phyloP scores from a whole-genome alignment of 192 early-diverging fungal species.

The Anaeromyces robustus region DNA sequence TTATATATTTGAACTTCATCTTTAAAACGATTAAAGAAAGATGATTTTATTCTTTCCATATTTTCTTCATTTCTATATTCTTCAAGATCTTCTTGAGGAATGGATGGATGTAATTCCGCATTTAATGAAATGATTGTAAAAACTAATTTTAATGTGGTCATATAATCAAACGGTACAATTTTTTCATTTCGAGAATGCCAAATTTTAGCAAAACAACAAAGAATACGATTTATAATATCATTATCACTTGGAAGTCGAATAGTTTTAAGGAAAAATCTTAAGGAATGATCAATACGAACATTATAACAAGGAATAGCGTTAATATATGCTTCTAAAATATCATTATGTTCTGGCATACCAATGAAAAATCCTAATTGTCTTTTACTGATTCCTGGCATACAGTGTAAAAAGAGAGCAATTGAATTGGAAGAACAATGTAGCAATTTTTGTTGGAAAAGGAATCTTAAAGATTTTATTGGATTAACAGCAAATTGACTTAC shows the following conservation, averaged over 20 bases:
- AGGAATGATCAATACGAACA: conserved; percentile 34
- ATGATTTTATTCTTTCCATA: background rate
- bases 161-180: conserved; percentile 30
- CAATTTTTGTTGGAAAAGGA: conserved; percentile 34
- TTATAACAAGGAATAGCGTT: conserved; percentile 33
- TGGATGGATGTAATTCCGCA: conserved; percentile 31
- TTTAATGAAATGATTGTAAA: conserved; percentile 47
- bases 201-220: conserved; percentile 41
- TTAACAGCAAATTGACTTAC: conserved; percentile 38
- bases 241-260: conserved; percentile 33
- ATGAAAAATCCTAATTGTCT: conserved; percentile 39
- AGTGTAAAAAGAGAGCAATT: conserved; percentile 49
- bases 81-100: background rate
- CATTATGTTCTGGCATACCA: conserved; percentile 27
- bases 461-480: conserved; percentile 35
- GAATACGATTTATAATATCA: conserved; percentile 23
- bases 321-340: conserved; percentile 37
- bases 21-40: background rate
- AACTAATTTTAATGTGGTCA: conserved; percentile 36
- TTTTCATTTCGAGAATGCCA: conserved; percentile 48
- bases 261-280: conserved; percentile 32
- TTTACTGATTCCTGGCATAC: conserved; percentile 39
- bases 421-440: conserved; percentile 36
- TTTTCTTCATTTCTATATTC: background rate
- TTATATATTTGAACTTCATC: background rate